These are phyloP conservation scores for Ophiostoma sp. DNA, from an alignment of 2,329 filamentous ascomycete species.

Conservation along the genomic window DNA sequence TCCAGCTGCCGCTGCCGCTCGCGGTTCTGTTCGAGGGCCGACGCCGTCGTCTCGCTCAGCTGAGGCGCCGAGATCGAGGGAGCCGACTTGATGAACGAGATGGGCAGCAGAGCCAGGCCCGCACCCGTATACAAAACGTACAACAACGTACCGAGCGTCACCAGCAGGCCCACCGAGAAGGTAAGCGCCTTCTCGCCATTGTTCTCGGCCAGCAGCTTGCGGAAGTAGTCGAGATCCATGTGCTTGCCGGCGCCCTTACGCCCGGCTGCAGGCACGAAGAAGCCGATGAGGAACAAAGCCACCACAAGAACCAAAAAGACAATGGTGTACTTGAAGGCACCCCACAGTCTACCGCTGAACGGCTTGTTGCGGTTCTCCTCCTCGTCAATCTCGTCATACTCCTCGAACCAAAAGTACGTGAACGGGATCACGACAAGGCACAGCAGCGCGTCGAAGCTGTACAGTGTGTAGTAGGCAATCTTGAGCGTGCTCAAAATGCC, in stretches of 20 bases:
- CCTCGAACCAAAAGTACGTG: constrained; percentile 97
- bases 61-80: constrained; percentile 82
- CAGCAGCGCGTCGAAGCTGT: constrained; percentile 85
- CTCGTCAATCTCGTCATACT: constrained; percentile 87
- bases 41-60: constrained; percentile 72
- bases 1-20: constrained; percentile 92
- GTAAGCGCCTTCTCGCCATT: constrained; percentile 90
- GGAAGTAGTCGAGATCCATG: constrained; percentile 89
- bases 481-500: constrained; percentile 78
- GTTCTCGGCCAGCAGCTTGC: constrained; percentile 77
- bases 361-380: constrained; percentile 68
- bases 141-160: constrained; percentile 80
- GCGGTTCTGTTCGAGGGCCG: constrained; percentile 81
- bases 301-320: constrained; percentile 78
- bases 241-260: constrained; percentile 59
- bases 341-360: constrained; percentile 68
- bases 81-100: constrained; percentile 88
- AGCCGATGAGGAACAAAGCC: constrained; percentile 85
- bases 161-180: constrained; percentile 84
- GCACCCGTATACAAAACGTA: constrained; percentile 88
- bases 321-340: constrained; percentile 87
- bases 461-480: constrained; percentile 88
- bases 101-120: constrained; percentile 83
- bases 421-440: constrained; percentile 91
- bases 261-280: constrained; percentile 84